A percentile compares a stretch with the other conserved stretches of the same genome.
phyloP scores from a whole-genome alignment of 1,284 basidiomycete species.

The Boletus smithii region DNA sequence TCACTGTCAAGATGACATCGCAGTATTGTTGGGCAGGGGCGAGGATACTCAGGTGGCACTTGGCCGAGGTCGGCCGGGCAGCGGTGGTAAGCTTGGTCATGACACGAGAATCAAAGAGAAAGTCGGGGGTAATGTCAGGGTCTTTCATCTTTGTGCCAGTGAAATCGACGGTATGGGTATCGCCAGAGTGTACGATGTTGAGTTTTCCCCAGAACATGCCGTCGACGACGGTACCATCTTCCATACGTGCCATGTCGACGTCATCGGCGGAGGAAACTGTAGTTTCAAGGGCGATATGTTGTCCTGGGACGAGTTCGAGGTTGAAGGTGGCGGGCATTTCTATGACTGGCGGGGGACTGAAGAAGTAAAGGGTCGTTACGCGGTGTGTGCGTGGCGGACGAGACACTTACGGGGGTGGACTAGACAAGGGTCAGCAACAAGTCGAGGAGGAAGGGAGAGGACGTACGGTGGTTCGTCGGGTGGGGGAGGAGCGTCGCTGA shows the following conservation, averaged over 20 bases:
- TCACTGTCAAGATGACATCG: constrained; percentile 67
- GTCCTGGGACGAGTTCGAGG: constrained; percentile 70
- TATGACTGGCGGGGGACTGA: constrained; percentile 73
- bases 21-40: constrained; percentile 70
- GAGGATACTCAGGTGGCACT: constrained; percentile 68
- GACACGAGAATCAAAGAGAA: constrained; percentile 69
- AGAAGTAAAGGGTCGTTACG: constrained; percentile 9
- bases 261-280: constrained; percentile 69
- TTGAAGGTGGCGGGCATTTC: constrained; percentile 83
- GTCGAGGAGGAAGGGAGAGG: constrained; percentile 5
- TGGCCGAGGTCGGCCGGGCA: constrained; percentile 66
- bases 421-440: constrained; percentile 27
- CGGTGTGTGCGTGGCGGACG: background rate
- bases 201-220: constrained; percentile 83
- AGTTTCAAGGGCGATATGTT: constrained; percentile 72
- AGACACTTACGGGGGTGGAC: constrained; percentile 65
- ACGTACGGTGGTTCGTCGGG: constrained; percentile 77
- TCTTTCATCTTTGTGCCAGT: constrained; percentile 64
- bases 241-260: constrained; percentile 82
- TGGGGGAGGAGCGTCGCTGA: constrained; percentile 75
- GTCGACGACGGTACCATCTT: constrained; percentile 78
- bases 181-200: constrained; percentile 70
- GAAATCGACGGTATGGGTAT: constrained; percentile 76
- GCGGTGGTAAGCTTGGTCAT: constrained; percentile 70
- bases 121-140: constrained; percentile 59